Percentiles rank a stretch among this genome's conserved stretches.
Evolutionary conservation across 306 rosid species (phyloP).

Genomic region (Neltuma alba): DNA sequence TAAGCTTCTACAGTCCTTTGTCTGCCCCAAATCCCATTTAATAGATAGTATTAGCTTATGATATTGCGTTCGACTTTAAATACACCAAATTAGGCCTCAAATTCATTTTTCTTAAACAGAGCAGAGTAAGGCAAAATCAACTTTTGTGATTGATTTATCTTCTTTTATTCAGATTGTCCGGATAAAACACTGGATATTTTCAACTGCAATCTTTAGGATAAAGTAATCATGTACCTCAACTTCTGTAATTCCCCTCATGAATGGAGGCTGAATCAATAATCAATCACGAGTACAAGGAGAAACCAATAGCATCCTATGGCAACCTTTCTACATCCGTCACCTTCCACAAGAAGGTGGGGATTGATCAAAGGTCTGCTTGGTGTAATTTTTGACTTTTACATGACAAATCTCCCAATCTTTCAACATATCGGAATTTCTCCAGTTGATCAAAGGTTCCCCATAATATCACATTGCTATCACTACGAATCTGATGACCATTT

Average conservation of each 20-base stretch:
- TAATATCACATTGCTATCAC: not conserved
- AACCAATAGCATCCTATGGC: not conserved
- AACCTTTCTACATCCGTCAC: not conserved
- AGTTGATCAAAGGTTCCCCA: not conserved
- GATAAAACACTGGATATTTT: not conserved
- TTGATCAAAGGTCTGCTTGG: too few species aligned
- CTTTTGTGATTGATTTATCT: not conserved
- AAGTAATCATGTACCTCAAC: not conserved
- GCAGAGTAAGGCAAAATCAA: not conserved
- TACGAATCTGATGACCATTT: not conserved
- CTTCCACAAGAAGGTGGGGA: too few species aligned
- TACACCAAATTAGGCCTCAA: not conserved
- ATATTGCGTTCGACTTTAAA: not conserved
- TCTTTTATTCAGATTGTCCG: not conserved
- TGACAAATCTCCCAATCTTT: not conserved
- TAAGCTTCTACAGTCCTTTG: not conserved
- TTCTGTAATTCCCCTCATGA: not conserved
- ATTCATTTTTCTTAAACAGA: not conserved
- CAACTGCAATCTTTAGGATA: not conserved
- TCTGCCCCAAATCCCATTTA: not conserved
- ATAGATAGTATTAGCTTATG: not conserved
- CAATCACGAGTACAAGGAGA: not conserved
- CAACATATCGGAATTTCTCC: slow-evolving; percentile 6
- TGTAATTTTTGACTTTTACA: too few species aligned
- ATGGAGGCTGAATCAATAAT: not conserved